Conservation (phyloP, 2,329 filamentous ascomycete species). For the Ceratocystis colombiana region DNA sequence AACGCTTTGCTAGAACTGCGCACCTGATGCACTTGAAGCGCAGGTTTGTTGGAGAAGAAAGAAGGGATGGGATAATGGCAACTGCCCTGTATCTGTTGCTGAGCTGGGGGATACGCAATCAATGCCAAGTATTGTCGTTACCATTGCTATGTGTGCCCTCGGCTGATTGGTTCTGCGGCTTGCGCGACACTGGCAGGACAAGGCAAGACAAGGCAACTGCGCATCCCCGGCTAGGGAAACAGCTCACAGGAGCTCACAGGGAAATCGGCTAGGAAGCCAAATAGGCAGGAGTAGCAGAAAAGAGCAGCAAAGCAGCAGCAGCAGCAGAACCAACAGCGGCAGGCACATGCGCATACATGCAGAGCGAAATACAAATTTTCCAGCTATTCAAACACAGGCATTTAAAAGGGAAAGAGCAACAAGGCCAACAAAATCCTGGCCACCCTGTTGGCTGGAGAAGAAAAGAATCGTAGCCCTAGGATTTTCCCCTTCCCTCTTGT, state of each 20-base stretch:
- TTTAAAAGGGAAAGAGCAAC: conserved; percentile 2
- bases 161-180: neutral
- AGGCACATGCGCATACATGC: neutral
- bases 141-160: neutral
- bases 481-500: neutral
- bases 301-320: too few species aligned
- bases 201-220: neutral
- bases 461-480: neutral
- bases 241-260: too few species aligned
- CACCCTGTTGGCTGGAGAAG: conserved; percentile 20
- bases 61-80: too few species aligned
- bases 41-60: neutral
- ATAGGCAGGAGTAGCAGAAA: too few species aligned
- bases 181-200: too few species aligned
- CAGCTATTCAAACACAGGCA: neutral
- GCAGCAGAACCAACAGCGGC: neutral
- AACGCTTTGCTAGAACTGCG: neutral
- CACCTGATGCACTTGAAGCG: neutral
- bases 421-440: neutral
- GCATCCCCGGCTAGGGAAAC: too few species aligned
- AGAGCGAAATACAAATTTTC: neutral
- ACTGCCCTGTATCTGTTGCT: too few species aligned
- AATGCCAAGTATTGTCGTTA: neutral
- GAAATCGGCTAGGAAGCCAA: too few species aligned
- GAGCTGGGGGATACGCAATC: neutral